Conservation (phyloP, 140 eudicot genomes). For the Erigeron philadelphicus region DNA sequence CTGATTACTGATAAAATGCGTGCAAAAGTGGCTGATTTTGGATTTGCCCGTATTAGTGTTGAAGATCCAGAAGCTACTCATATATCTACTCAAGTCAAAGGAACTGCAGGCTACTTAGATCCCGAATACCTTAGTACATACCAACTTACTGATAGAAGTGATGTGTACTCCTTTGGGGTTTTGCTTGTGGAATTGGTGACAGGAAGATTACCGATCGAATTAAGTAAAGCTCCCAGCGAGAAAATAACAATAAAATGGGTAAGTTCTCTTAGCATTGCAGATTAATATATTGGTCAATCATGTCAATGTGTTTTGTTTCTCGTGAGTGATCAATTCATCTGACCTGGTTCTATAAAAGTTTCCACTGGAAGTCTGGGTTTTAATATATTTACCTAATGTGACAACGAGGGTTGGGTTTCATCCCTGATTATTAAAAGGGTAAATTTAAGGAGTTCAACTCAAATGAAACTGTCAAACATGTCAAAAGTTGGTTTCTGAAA, state of each 20-base stretch:
- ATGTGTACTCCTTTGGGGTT: slow-evolving; percentile 88
- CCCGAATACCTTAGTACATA: slow-evolving; percentile 74
- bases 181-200: slow-evolving; percentile 72
- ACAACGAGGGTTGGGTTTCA: neutral
- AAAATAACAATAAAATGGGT: slow-evolving; percentile 72
- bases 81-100: slow-evolving; percentile 80
- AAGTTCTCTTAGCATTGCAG: slow-evolving; percentile 26
- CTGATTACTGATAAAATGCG: slow-evolving; percentile 69
- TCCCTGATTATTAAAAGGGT: neutral
- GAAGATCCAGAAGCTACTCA: slow-evolving; percentile 69
- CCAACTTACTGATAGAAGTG: slow-evolving; percentile 86
- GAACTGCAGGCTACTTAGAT: slow-evolving; percentile 86
- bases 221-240: slow-evolving; percentile 38
- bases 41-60: slow-evolving; percentile 61
- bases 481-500: too few species aligned
- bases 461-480: neutral
- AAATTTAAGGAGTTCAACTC: neutral
- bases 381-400: neutral
- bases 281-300: neutral
- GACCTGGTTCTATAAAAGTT: neutral
- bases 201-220: slow-evolving; percentile 70
- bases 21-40: slow-evolving; percentile 93
- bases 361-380: neutral
- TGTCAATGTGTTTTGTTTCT: neutral
- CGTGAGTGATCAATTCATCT: neutral